These are phyloP conservation scores for Fusarium sublunatum DNA, from an alignment of 2,329 filamentous ascomycete species.

Conservation along the genomic window DNA sequence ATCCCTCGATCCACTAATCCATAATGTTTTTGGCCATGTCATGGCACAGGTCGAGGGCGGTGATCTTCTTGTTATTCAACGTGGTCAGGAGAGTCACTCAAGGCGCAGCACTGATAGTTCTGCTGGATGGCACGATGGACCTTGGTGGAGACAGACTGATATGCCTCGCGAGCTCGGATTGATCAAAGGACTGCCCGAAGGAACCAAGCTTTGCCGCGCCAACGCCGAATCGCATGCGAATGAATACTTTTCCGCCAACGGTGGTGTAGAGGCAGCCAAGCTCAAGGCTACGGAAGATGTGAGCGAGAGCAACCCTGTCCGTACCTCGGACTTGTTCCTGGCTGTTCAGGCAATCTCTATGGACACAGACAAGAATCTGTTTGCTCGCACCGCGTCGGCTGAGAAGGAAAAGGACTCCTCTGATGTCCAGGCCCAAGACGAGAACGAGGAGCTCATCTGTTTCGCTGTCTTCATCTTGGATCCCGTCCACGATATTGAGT, in stretches of 20 bases:
- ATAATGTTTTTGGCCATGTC: constrained; percentile 90
- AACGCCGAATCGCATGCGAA: constrained; percentile 87
- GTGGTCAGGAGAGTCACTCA: constrained; percentile 84
- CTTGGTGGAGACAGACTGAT: constrained; percentile 88
- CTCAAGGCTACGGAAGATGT: constrained; percentile 81
- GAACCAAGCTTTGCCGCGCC: constrained; percentile 89
- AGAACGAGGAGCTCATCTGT: constrained; percentile 71
- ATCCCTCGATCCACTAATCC: constrained; percentile 90
- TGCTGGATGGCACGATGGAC: constrained; percentile 89
- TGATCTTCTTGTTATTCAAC: constrained; percentile 92
- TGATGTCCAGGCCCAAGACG: constrained; percentile 62
- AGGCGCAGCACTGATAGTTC: constrained; percentile 69
- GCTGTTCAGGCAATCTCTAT: constrained; percentile 88
- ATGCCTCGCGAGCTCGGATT: constrained; percentile 79
- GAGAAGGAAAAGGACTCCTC: constrained; percentile 67
- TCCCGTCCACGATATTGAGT: constrained; percentile 90
- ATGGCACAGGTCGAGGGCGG: constrained; percentile 99
- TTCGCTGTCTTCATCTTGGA: constrained; percentile 87
- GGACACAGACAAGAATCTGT: constrained; percentile 73
- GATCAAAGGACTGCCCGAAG: constrained; percentile 84
- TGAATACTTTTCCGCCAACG: constrained; percentile 83
- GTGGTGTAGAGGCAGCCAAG: constrained; percentile 83
- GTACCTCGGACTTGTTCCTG: constrained; percentile 94
- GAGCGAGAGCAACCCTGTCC: constrained; percentile 87
- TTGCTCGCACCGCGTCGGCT: constrained; percentile 66